These are phyloP conservation scores for Epichloe aotearoae DNA, from an alignment of 2,329 filamentous ascomycete genomes.

Conservation along the genomic window DNA sequence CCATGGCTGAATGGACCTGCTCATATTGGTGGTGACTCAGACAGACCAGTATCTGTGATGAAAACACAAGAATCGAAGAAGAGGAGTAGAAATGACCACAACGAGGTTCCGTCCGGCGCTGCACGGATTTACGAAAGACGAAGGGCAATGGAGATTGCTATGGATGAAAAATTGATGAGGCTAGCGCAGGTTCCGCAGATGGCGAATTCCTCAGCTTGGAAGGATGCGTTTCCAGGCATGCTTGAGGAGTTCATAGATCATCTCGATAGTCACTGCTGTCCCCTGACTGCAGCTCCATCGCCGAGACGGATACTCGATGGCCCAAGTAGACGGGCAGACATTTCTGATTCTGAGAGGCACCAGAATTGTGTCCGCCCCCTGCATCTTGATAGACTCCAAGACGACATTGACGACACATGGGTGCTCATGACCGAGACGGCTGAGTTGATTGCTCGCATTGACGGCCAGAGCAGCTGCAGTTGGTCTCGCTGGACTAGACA, in stretches of 20 bases:
- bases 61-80: neutral
- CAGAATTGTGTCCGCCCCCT: neutral
- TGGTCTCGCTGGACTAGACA: neutral
- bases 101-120: too few species aligned
- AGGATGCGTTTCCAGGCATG: neutral
- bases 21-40: neutral
- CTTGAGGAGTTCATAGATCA: conserved; percentile 3
- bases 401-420: neutral
- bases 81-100: neutral
- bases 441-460: neutral
- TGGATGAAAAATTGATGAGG: neutral
- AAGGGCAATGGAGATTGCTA: neutral
- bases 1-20: neutral
- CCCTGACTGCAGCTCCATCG: neutral
- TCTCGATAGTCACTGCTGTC: neutral
- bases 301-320: neutral
- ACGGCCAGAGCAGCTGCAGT: neutral
- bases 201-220: neutral
- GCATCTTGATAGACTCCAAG: neutral
- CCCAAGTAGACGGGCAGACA: neutral
- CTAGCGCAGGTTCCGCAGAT: neutral
- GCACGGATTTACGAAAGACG: neutral
- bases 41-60: neutral
- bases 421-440: neutral
- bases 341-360: neutral